phyloP scores from a whole-genome alignment of 2,329 filamentous ascomycete genomes.

The Sordariomycetes sp. region DNA sequence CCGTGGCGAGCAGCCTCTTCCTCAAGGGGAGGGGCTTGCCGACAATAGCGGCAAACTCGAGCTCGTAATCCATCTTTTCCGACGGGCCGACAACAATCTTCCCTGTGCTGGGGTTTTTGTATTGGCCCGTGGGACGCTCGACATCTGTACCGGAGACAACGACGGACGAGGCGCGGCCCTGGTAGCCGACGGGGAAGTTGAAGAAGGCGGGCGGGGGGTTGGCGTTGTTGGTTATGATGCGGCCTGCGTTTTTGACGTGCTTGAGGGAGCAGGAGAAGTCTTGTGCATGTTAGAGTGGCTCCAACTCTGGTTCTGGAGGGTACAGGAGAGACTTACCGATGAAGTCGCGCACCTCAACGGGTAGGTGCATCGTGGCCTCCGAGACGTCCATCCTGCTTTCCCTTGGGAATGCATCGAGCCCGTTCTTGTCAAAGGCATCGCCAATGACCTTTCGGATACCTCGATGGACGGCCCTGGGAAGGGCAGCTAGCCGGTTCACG shows the following conservation, averaged over 20 bases:
- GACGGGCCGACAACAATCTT: constrained; percentile 16
- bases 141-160: constrained; percentile 58
- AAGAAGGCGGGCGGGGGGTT: constrained; percentile 55
- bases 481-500: not conserved
- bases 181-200: constrained; percentile 61
- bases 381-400: constrained; percentile 14
- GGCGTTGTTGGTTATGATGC: constrained; percentile 21
- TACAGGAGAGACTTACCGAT: not conserved
- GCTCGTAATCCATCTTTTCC: constrained; percentile 47
- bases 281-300: constrained; percentile 36
- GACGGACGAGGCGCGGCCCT: constrained; percentile 57
- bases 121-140: constrained; percentile 54
- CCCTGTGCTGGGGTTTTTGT: constrained; percentile 25
- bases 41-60: constrained; percentile 59
- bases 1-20: constrained; percentile 23
- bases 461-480: constrained; percentile 20
- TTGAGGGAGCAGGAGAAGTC: constrained; percentile 12
- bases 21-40: constrained; percentile 21
- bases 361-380: constrained; percentile 50
- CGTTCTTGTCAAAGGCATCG: constrained; percentile 20
- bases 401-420: constrained; percentile 5
- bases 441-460: constrained; percentile 54
- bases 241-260: constrained; percentile 35
- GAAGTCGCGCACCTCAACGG: not conserved
- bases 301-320: constrained; percentile 4